phyloP scores from a whole-genome alignment of 805 yeast species.

The Teunomyces aglyptinius region DNA sequence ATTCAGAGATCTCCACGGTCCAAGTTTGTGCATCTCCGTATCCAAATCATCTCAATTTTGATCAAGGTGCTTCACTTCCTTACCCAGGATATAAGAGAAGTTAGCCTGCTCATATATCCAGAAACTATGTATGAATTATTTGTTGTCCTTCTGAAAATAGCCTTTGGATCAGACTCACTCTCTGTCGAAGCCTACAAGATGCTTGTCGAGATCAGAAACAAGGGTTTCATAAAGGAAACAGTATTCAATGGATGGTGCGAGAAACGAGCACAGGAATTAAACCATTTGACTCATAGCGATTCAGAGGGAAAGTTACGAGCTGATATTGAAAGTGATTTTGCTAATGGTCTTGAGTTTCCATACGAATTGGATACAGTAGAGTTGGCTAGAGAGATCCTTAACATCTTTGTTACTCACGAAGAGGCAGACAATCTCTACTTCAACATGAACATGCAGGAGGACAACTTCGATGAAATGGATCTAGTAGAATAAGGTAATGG shows the following conservation, averaged over 20 bases:
- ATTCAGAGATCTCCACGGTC: constrained; percentile 47
- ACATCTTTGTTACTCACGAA: constrained; percentile 65
- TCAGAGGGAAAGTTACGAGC: constrained; percentile 21
- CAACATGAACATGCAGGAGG: constrained; percentile 53
- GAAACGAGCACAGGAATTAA: constrained; percentile 34
- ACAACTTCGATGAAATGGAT: constrained; percentile 23
- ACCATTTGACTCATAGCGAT: constrained; percentile 21
- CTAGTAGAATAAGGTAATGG: constrained; percentile 11
- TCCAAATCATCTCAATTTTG: constrained; percentile 39
- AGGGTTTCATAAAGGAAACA: constrained; percentile 23
- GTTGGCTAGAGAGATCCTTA: constrained; percentile 68
- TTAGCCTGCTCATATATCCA: constrained; percentile 35
- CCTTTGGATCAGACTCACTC: constrained; percentile 48
- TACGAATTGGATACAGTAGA: constrained; percentile 64
- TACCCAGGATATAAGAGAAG: constrained; percentile 28
- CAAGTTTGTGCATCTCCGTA: constrained; percentile 31
- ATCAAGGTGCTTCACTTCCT: constrained; percentile 40
- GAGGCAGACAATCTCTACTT: constrained; percentile 74
- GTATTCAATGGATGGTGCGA: constrained; percentile 49
- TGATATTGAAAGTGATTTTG: constrained; percentile 40
- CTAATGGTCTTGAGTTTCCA: constrained; percentile 62
- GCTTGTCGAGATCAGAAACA: constrained; percentile 31
- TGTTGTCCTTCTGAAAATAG: constrained; percentile 51
- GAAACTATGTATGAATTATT: constrained; percentile 46
- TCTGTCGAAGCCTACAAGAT: constrained; percentile 36